Evolutionary conservation across 179 eudicot species (phyloP).

Genomic region (Spergularia azorica): DNA sequence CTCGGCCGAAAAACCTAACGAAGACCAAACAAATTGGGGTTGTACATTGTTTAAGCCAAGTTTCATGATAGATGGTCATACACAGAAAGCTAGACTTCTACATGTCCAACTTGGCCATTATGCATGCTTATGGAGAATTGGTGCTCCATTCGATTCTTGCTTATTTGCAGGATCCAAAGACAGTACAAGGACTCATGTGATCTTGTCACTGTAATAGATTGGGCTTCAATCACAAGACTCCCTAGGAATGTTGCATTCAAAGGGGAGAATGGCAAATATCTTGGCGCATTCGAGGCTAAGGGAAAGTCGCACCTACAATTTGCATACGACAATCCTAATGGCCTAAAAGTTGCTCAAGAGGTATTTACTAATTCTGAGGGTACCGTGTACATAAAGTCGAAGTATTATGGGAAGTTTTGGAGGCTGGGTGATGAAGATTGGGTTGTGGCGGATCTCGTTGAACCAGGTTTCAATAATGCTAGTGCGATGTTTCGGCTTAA

Average conservation of each 20-base stretch:
- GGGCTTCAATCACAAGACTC: slow-evolving; percentile 2
- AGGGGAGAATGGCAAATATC: slow-evolving; percentile 19
- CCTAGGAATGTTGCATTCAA: slow-evolving; percentile 16
- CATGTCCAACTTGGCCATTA: slow-evolving; percentile 19
- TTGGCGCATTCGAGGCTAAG: not conserved
- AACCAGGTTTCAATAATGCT: slow-evolving; percentile 3
- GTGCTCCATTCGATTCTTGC: slow-evolving; percentile 1
- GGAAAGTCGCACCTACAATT: slow-evolving; percentile 10
- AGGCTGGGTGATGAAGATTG: slow-evolving; percentile 4
- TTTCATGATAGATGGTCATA: not conserved
- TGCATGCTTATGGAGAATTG: not conserved
- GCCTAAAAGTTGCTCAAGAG: slow-evolving; percentile 13
- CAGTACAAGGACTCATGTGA: not conserved
- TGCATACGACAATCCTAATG: slow-evolving; percentile 1
- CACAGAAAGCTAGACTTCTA: not conserved
- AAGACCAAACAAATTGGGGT: slow-evolving; percentile 16
- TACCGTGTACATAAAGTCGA: slow-evolving; percentile 13
- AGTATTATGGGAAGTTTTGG: slow-evolving; percentile 19
- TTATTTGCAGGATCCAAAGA: slow-evolving; percentile 8
- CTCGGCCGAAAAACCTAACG: slow-evolving; percentile 9
- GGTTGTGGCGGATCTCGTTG: slow-evolving; percentile 9
- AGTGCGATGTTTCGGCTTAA: slow-evolving; percentile 21
- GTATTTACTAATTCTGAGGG: slow-evolving; percentile 12
- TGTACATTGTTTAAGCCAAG: slow-evolving; percentile 22
- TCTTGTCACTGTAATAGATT: slow-evolving; percentile 12